Percentiles rank a stretch among this genome's conserved stretches.
Conservation (phyloP, 176 grass and related monocot species). For the Aegilops speltoides region DNA sequence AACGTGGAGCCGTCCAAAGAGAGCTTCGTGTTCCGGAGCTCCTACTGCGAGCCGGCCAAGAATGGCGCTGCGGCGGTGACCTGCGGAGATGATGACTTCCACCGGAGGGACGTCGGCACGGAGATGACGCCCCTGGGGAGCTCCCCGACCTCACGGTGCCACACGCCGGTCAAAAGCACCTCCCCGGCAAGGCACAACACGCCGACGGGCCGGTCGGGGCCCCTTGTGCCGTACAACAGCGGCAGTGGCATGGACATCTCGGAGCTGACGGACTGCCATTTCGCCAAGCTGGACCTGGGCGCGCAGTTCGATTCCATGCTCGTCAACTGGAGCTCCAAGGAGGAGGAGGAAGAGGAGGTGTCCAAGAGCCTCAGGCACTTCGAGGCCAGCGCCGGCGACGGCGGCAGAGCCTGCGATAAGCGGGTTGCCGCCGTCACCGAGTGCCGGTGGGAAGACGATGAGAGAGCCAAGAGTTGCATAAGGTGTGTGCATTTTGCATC, state of each 20-base stretch:
- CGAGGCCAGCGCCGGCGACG: constrained; percentile 37
- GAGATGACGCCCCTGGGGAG: constrained; percentile 72
- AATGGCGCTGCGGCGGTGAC: constrained; percentile 13
- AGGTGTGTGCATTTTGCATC: constrained; percentile 46
- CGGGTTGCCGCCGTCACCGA: constrained; percentile 35
- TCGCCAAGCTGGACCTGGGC: constrained; percentile 83
- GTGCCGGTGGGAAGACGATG: constrained; percentile 89
- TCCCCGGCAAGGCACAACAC: constrained; percentile 93
- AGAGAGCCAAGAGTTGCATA: constrained; percentile 89
- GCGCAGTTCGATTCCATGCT: constrained; percentile 66
- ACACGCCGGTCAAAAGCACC: constrained; percentile 71
- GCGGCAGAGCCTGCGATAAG: constrained; percentile 18
- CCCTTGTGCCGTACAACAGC: constrained; percentile 55
- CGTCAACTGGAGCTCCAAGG: constrained; percentile 82
- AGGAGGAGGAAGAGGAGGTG: constrained; percentile 92
- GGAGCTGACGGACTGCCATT: constrained; percentile 66
- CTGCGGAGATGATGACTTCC: not conserved
- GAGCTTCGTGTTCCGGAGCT: constrained; percentile 67
- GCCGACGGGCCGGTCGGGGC: constrained; percentile 68
- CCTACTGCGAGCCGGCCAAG: constrained; percentile 38
- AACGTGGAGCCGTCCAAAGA: constrained; percentile 72
- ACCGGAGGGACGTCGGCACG: constrained; percentile 60
- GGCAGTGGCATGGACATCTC: constrained; percentile 48
- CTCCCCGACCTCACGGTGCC: constrained; percentile 52
- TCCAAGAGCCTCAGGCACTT: constrained; percentile 91